Conservation (phyloP, 768 basidiomycete genomes). For the Lactifluus volemus region DNA sequence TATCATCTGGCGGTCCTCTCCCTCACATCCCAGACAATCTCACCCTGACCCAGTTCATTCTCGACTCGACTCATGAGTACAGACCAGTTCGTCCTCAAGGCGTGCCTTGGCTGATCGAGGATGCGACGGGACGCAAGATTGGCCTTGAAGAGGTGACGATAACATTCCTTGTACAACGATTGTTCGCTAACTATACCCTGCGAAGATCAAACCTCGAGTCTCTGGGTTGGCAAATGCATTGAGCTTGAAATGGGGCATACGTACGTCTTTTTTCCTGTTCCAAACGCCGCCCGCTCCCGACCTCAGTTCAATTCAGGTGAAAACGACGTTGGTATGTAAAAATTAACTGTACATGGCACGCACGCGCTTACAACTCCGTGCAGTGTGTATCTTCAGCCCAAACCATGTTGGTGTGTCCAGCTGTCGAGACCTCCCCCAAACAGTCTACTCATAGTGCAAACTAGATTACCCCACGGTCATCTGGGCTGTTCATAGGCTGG, state of each 20-base stretch:
- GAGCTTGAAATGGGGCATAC: conserved; percentile 27
- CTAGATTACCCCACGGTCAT: conserved; percentile 15
- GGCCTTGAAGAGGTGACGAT: conserved; percentile 31
- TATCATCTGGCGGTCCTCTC: conserved; percentile 1
- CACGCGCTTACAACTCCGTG: neutral
- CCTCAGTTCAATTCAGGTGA: conserved; percentile 24
- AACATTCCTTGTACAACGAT: neutral
- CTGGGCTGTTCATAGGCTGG: conserved; percentile 24
- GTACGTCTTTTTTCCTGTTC: conserved; percentile 22
- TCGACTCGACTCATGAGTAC: conserved; percentile 19
- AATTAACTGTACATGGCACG: neutral
- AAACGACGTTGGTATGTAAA: conserved; percentile 32
- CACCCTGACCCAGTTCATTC: conserved; percentile 21
- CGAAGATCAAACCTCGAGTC: conserved; percentile 30
- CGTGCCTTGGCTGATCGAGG: conserved; percentile 36
- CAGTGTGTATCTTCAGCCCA: conserved; percentile 21
- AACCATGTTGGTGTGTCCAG: conserved; percentile 25
- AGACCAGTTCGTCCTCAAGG: conserved; percentile 7
- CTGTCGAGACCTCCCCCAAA: neutral
- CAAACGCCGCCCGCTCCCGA: neutral
- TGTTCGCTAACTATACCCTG: neutral
- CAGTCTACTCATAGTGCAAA: neutral
- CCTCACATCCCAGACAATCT: conserved; percentile 21
- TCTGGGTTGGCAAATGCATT: conserved; percentile 34
- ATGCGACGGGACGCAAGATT: conserved; percentile 30